phyloP scores from a whole-genome alignment of 2,329 filamentous ascomycete species.

The Ambrosiella beaveri region DNA sequence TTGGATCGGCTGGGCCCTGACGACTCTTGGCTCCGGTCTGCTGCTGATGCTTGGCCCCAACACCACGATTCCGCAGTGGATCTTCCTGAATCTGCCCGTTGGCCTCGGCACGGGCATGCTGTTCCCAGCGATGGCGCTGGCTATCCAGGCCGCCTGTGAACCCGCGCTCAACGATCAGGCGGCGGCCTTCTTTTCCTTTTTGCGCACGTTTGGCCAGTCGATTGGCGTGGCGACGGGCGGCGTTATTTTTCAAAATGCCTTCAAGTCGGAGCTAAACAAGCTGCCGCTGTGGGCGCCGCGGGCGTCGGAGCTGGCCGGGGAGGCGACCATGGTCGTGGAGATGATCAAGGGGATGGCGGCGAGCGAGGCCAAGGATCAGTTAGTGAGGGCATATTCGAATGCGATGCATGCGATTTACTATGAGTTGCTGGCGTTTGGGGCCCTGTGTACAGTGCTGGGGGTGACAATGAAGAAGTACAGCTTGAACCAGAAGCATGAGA shows the following conservation, averaged over 20 bases:
- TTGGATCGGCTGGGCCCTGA: conserved; percentile 43
- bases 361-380: conserved; percentile 15
- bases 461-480: conserved; percentile 18
- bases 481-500: conserved; percentile 20
- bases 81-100: conserved; percentile 42
- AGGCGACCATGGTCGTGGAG: conserved; percentile 41
- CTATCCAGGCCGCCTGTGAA: conserved; percentile 42
- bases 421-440: conserved; percentile 19
- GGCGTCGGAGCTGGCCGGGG: conserved; percentile 31
- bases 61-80: conserved; percentile 36
- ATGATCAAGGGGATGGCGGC: conserved; percentile 36
- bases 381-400: conserved; percentile 21
- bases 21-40: conserved; percentile 39
- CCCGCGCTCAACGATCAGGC: conserved; percentile 33
- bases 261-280: conserved; percentile 31
- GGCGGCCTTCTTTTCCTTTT: conserved; percentile 49
- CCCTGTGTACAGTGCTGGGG: conserved; percentile 19
- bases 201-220: conserved; percentile 18
- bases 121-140: conserved; percentile 45
- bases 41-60: conserved; percentile 30
- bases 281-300: conserved; percentile 28
- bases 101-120: conserved; percentile 47
- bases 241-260: conserved; percentile 52
- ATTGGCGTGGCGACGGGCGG: conserved; percentile 28
- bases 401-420: conserved; percentile 21